Evolutionary conservation across 2,329 filamentous ascomycete genomes (phyloP), one percentile per base, ranked within the genome.

Genomic region (Calonectria crousiana): DNA sequence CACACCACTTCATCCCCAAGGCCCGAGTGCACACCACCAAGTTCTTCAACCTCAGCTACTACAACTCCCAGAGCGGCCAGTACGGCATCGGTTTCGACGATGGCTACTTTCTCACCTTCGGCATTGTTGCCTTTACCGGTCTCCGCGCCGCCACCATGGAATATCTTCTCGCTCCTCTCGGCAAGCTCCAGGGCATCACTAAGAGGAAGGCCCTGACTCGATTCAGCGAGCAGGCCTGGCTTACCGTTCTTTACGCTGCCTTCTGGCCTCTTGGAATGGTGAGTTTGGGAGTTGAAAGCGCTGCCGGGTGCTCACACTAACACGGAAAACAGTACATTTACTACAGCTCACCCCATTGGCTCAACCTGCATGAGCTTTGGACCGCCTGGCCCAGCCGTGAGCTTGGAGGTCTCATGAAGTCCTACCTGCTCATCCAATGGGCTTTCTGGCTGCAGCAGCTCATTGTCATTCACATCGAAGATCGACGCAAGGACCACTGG

Each of bases 371-470:
- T 74, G 92, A 93, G 74, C 89, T 98, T 47, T 98, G 96, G 96
- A 91, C 92, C 41, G 89, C 93, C 81, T 98, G 95, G 92, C 96
- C 96, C 0, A 89, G 91, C 78, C 91, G 95, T 69, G 92, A 96
- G 81, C 88, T 97, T 74, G 87, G 88, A 18, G 92, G 93, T 14
- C 84, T 95, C 13, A 91, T 94, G 86, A 98, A 98, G 87, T 92
- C 91, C 85, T 98, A 98, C 85, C 95, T 97, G 81, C 89, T 98
- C 41, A 93, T 93, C 10, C 96, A 98, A 84, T 94, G 95, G 85
- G 92, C 94, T 26, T 98, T 98, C 84, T 98, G 95, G 94, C 85
- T 98, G 58, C 96, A 98, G 86, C 95, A 98, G 85, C 93, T 98
- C 76, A 88, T 98, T 26, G 95, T 98, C 71, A 94, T 98, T 84